phyloP scores from a whole-genome alignment of 106 monocot genomes.

The Phalaenopsis equestris region DNA sequence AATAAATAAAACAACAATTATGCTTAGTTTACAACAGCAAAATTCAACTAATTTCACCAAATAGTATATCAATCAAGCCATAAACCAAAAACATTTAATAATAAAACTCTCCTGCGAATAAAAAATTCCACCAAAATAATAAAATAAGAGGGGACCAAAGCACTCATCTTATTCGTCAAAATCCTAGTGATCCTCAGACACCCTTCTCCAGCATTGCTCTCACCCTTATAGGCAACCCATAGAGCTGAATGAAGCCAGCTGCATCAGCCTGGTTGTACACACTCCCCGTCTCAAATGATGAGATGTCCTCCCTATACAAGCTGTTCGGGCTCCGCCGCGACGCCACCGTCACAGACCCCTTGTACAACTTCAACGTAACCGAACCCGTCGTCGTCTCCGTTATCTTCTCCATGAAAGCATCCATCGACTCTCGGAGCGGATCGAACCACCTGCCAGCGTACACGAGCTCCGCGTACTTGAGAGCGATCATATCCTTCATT shows the following conservation, averaged over 20 bases:
- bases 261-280: slow-evolving; percentile 97
- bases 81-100: too few relatives aligned
- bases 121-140: too few relatives aligned
- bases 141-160: too few relatives aligned
- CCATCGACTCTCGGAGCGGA: slow-evolving; percentile 68
- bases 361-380: slow-evolving; percentile 79
- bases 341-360: slow-evolving; percentile 57
- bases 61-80: too few relatives aligned
- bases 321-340: slow-evolving; percentile 67
- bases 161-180: too few relatives aligned
- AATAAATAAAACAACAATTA: too few relatives aligned
- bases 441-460: slow-evolving; percentile 94
- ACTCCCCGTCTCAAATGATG: slow-evolving; percentile 79
- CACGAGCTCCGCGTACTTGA: slow-evolving; percentile 89
- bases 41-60: too few relatives aligned
- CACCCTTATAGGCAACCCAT: slow-evolving; percentile 63
- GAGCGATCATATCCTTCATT: slow-evolving; percentile 59
- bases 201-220: slow-evolving; percentile 54
- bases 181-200: too few relatives aligned
- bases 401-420: slow-evolving; percentile 81
- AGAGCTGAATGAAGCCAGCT: slow-evolving; percentile 87
- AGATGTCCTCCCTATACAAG: slow-evolving; percentile 85
- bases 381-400: slow-evolving; percentile 62
- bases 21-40: too few relatives aligned
- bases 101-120: too few relatives aligned